Base-by-base conservation (phyloP, 148 eudicot genomes). In the Suaeda aralocaspica region DNA sequence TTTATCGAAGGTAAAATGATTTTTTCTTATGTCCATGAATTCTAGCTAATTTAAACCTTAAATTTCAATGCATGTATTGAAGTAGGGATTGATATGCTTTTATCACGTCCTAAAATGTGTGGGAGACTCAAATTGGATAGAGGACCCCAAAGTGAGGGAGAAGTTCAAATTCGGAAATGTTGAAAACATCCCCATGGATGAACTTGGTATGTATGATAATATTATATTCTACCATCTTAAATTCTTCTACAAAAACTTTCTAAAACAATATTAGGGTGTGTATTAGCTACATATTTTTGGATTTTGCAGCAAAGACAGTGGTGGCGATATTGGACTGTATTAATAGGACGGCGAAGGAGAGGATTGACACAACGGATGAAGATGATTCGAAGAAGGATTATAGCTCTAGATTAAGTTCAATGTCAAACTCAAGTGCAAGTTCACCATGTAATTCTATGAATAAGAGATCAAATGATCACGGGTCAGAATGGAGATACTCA, bases 331-430 rank as follows among this genome's bases (percentile, higher is more conserved):
- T 95, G 4, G 92, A 91, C 13, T 89, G 87, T 74, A 79, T 91
- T 64, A 91, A 86, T 68, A 86, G 76, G 74, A 78, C 88, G 30
- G 96, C 88, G 2, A 82, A 82, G 63, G 97, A 83, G 74, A 85
- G 91, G 69, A 85, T 82, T 45, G 90, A 88, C 46, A 36, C 71
- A 49, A 86, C 83, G 96, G 96, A 90, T 25, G 95, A 90, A 46
- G 97, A 91, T 67, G 96, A 92, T 18, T 79, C 86, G 7, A 76
- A 59, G 55, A 76, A 76, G 22, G 77, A 71, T 61, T 57, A 59
- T 45, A 66, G 73, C 59, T 69, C 89, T 44, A 59, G 58, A 10
- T 53, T 8, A 36, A 36, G 41, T 8, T 36, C 41, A 36, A 8
- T 36, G 41, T 36, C 63, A 31, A 30, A 18, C 24, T 3, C 63